Evolutionary conservation across 352 stramenopile species (phyloP).

Genomic region (Pythium aristosporum): DNA sequence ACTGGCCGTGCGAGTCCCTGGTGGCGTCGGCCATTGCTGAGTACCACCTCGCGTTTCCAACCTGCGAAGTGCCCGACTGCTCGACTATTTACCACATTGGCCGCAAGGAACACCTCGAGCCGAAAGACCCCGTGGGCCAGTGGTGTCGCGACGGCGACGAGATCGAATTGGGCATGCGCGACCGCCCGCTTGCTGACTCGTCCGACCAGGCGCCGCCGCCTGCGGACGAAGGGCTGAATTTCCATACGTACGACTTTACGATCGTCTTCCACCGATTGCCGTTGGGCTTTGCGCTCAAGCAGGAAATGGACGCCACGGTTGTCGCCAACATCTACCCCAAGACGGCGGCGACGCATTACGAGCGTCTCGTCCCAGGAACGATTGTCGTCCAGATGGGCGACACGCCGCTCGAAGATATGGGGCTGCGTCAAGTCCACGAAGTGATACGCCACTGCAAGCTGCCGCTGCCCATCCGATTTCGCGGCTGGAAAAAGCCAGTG

Average conservation of each 20-base stretch:
- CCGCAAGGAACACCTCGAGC: conserved; percentile 53
- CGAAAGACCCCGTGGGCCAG: conserved; percentile 43
- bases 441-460: conserved; percentile 76
- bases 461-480: conserved; percentile 70
- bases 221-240: conserved; percentile 15
- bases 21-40: conserved; percentile 59
- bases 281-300: conserved; percentile 85
- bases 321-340: conserved; percentile 86
- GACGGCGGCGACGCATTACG: conserved; percentile 73
- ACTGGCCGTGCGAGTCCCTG: conserved; percentile 71
- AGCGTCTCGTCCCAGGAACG: conserved; percentile 62
- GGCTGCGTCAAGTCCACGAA: conserved; percentile 82
- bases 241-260: conserved; percentile 58
- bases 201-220: conserved; percentile 3
- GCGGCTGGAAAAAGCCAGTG: conserved; percentile 37
- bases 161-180: conserved; percentile 55
- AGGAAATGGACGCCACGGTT: conserved; percentile 68
- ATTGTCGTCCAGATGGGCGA: conserved; percentile 74
- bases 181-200: background rate
- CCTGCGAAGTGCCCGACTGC: conserved; percentile 72
- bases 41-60: conserved; percentile 56
- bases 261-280: conserved; percentile 85
- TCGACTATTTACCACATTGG: conserved; percentile 70
- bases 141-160: conserved; percentile 59
- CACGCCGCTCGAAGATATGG: conserved; percentile 50